These are phyloP conservation scores for Trichoderma reesei DNA, from an alignment of 495 filamentous ascomycete genomes.

Conservation along the genomic window DNA sequence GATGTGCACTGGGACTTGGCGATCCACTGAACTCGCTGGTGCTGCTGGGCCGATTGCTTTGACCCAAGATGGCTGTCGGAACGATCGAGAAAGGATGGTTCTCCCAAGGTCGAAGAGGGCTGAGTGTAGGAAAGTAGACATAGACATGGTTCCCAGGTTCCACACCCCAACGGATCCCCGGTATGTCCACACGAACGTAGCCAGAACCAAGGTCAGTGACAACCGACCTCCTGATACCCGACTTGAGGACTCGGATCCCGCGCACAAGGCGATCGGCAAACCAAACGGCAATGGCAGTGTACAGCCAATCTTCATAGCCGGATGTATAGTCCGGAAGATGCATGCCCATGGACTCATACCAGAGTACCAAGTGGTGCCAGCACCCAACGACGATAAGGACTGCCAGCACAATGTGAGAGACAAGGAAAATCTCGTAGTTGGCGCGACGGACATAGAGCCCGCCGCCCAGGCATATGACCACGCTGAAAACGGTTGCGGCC, in stretches of 20 bases:
- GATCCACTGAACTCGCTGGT: neutral
- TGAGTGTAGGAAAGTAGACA: constrained; percentile 35
- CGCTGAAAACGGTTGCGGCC: constrained; percentile 24
- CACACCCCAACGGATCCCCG: constrained; percentile 21
- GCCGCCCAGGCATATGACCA: constrained; percentile 14
- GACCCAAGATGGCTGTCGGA: constrained; percentile 19
- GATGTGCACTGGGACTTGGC: neutral
- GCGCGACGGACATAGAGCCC: constrained; percentile 21
- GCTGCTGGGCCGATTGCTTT: no score
- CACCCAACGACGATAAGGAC: constrained; percentile 29
- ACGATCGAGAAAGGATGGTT: constrained; percentile 41
- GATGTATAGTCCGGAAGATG: no score
- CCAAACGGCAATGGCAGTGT: constrained; percentile 33
- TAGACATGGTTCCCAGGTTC: constrained; percentile 26
- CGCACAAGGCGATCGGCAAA: constrained; percentile 32
- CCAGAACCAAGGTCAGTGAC: constrained; percentile 24
- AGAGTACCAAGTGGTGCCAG: constrained; percentile 31
- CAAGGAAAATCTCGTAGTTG: constrained; percentile 35
- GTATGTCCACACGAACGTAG: constrained; percentile 28
- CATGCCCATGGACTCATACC: constrained; percentile 15
- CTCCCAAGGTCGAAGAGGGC: constrained; percentile 31
- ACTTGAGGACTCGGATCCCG: constrained; percentile 20
- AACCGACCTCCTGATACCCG: constrained; percentile 20
- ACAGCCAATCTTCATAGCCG: constrained; percentile 38
- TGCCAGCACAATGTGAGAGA: constrained; percentile 28